These are phyloP conservation scores for Tricholoma saponaceum DNA, from an alignment of 768 basidiomycete species.

Conservation along the genomic window DNA sequence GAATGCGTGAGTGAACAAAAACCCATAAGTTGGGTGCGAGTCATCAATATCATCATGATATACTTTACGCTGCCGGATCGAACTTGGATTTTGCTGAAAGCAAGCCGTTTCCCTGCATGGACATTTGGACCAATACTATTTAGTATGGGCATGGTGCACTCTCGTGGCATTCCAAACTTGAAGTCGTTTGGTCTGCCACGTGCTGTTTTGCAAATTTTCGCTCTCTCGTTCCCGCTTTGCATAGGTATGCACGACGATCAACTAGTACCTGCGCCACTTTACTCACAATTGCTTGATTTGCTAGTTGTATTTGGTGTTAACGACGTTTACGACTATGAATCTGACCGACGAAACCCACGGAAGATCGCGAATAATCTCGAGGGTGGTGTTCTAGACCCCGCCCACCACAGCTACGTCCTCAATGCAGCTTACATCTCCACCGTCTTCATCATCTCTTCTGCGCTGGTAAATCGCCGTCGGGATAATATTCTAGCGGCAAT, in stretches of 20 bases:
- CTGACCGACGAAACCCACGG: constrained; percentile 13
- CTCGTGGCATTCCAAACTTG: neutral
- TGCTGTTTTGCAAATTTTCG: neutral
- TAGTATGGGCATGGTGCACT: neutral
- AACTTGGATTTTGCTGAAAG: neutral
- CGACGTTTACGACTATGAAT: constrained; percentile 12
- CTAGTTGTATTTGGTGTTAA: constrained; percentile 15
- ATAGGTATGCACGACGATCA: neutral
- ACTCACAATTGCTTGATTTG: neutral
- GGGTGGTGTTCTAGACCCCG: constrained; percentile 8
- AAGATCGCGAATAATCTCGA: constrained; percentile 7
- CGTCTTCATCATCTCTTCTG: constrained; percentile 5
- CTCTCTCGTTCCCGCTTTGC: neutral
- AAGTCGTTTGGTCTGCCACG: neutral
- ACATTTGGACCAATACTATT: neutral
- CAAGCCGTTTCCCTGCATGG: neutral
- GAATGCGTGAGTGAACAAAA: neutral
- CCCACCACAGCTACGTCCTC: constrained; percentile 8
- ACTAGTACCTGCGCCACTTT: neutral
- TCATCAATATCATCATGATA: neutral
- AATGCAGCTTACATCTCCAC: constrained; percentile 11
- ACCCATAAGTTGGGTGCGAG: neutral
- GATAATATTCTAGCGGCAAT: constrained; percentile 8
- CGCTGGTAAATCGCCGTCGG: constrained; percentile 4
- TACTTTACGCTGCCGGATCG: neutral